These are phyloP conservation scores for Malus hybrid DNA, from an alignment of 331 rosid genomes.

Conservation along the genomic window DNA sequence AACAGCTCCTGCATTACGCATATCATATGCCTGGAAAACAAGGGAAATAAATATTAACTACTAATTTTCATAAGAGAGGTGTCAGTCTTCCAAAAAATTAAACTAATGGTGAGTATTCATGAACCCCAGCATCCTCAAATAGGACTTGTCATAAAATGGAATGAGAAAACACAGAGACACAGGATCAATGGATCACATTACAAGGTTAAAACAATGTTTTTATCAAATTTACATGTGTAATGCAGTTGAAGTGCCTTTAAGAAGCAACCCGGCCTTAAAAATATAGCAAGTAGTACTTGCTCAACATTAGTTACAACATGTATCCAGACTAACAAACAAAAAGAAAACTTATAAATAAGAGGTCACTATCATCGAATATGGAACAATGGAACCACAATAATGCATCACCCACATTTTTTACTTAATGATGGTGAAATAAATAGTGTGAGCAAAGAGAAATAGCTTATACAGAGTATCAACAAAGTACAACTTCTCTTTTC, in stretches of 20 bases:
- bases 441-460: neutral
- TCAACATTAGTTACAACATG: neutral
- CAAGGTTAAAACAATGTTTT: neutral
- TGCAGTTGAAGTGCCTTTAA: neutral
- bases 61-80: constrained; percentile 5
- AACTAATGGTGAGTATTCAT: neutral
- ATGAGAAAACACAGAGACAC: neutral
- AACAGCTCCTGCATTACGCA: constrained; percentile 83
- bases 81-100: neutral
- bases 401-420: neutral
- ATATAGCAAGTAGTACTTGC: neutral
- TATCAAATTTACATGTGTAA: neutral
- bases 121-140: neutral
- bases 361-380: neutral
- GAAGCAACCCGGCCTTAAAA: neutral
- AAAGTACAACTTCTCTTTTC: neutral
- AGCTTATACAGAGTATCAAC: neutral
- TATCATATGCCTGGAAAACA: constrained; percentile 63
- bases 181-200: neutral
- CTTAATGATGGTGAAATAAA: neutral
- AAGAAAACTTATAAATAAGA: neutral
- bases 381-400: neutral
- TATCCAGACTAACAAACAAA: neutral
- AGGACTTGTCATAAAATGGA: neutral
- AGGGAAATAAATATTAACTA: constrained; percentile 8